Base-by-base conservation (phyloP, 2,329 filamentous ascomycete genomes). In the Pseudogymnoascus sp. region DNA sequence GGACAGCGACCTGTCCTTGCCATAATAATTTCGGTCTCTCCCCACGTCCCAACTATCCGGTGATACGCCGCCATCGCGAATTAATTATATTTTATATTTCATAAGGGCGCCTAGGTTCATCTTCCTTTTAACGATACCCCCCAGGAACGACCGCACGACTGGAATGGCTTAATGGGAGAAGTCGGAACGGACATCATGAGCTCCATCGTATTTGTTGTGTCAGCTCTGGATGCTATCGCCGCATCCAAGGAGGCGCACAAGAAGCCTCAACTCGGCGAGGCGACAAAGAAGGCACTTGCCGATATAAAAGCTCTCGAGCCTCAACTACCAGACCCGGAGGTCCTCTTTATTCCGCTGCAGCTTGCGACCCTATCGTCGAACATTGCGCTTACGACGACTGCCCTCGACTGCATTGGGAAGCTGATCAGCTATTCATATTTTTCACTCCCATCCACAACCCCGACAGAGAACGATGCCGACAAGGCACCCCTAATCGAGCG, bases 371-470 rank as follows among this genome's bases (percentile, higher is more conserved):
- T 91, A 72, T 88, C 91, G 8, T 84, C 87, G 68, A 97, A 90
- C 69, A 87, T 93, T 60, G 85, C 90, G 62, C 81, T 99, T 54
- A 90, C 91, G 63, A 96, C 91, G 20, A 90, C 89, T 37, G 92
- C 94, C 6, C 84, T 99, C 70, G 94, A 99, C 76, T 97, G 93
- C 76, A 97, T 99, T 69, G 94, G 95, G 70, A 99, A 99, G 78
- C 86, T 99, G 65, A 97, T 97, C 72, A 97, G 93, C 70, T 99
- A 96, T 74, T 96, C 94, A 16, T 97, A 97, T 79, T 97, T 99
- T 74, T 93, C 93, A 57, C 84, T 90, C 58, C 83, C 87, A 35
- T 79, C 78, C 59, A 75, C 75, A 20, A 73, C 76, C 34, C 70
- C 70, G 64, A 66, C 68, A 57, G 70, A 74, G 60, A 69, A 70